These are phyloP conservation scores for Athelia psychrophila DNA, from an alignment of 1,284 basidiomycete species.

Conservation along the genomic window DNA sequence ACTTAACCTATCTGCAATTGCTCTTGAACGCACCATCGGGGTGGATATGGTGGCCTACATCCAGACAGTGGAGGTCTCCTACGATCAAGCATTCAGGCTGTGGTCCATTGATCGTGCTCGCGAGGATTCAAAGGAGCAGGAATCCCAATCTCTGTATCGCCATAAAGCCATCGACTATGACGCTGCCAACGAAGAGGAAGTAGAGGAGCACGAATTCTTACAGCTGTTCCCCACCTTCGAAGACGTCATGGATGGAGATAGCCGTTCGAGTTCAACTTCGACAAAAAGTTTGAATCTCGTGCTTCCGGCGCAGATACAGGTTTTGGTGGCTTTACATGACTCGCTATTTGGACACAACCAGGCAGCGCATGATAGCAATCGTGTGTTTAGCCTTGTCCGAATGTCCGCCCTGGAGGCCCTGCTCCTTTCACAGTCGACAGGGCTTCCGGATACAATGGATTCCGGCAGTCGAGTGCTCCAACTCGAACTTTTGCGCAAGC, in stretches of 20 bases:
- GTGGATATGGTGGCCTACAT: constrained; percentile 28
- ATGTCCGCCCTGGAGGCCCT: constrained; percentile 26
- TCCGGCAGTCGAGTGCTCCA: constrained; percentile 44
- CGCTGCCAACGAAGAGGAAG: constrained; percentile 66
- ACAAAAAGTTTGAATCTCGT: constrained; percentile 12
- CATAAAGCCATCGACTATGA: constrained; percentile 59
- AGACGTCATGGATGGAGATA: constrained; percentile 44
- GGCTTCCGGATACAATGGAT: constrained; percentile 47
- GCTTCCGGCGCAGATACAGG: constrained; percentile 21
- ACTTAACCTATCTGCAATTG: constrained; percentile 50
- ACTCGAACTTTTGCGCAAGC: constrained; percentile 38
- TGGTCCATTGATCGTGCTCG: constrained; percentile 84
- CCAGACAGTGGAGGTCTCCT: constrained; percentile 44
- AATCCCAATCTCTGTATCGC: constrained; percentile 80
- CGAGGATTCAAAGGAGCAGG: constrained; percentile 63
- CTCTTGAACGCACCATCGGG: constrained; percentile 38
- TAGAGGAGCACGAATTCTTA: constrained; percentile 81
- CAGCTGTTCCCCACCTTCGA: constrained; percentile 85
- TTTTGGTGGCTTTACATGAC: constrained; percentile 37
- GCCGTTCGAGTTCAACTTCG: constrained; percentile 16
- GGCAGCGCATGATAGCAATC: constrained; percentile 6
- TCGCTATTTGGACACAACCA: constrained; percentile 21
- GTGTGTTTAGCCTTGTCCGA: constrained; percentile 25
- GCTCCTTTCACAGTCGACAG: constrained; percentile 25
- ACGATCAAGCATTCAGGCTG: constrained; percentile 74